Evolutionary conservation across 2,329 filamentous ascomycete species (phyloP), one percentile per base, ranked within the genome.

Genomic region (Microsporum ferrugineum): DNA sequence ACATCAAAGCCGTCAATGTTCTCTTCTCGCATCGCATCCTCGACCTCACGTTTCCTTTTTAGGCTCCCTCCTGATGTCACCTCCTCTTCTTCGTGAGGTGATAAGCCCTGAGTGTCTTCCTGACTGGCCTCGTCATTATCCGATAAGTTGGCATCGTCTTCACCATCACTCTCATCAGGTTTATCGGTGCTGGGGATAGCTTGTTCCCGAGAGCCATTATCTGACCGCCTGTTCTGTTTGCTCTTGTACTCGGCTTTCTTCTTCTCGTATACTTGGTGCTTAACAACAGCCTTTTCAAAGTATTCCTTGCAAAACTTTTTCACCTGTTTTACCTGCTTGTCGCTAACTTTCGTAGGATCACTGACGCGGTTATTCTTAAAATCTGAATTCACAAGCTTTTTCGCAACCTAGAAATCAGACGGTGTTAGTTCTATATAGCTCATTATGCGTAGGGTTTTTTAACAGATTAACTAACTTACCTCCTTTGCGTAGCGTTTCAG

Each of bases 311-410:
- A 90, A 70, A 88, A 90, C 61, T 84, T 86, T 75, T 89, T 95
- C 62, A 96, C 84, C 65, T 91, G 89, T 70, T 86, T 87, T 67
- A 87, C 83, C 68, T 94, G 88, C 70, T 89, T 91, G 39, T 88
- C 82, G 33, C 82, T 83, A 65, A 96, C 86, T 57, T 82, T 83
- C 29, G 84, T 89, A 0, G 91, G 92, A 69, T 96, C 87, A 53
- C 84, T 82, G 7, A 96, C 91, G n/a, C 90, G 86, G 56, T 85
- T 84, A 69, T 92, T 88, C 72, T 95, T 95, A 76, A 89, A 96
- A 72, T 97, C 92, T 0, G 90, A 94, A 17, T 88, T 84, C 23
- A 96, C 91, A 12, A 97, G 82, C 73, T 92, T 95, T 75, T 96
- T 96, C 61, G 85, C 85, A 55, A 92, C 82, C 72, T 82, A 41